Base-by-base conservation (phyloP, 139 green algal species). In the Haematococcus sp. region DNA sequence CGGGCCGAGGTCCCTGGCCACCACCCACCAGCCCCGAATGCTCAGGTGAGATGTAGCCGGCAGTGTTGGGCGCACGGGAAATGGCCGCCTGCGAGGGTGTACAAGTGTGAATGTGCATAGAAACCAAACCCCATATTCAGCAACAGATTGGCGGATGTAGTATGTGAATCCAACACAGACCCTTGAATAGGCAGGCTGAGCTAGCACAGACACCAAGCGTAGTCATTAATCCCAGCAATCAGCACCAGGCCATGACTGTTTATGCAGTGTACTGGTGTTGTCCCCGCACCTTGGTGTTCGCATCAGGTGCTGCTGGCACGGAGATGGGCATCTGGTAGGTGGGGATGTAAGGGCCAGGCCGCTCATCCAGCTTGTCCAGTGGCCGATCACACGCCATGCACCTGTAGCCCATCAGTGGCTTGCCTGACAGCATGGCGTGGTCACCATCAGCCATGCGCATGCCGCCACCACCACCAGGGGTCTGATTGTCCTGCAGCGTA, bases 331-430 rank as follows among this genome's bases (percentile, higher is more conserved):
- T 75, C 60, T 80, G 73, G 32, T 79, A 46, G 25, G 76, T 84
- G 9, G 83, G 82, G 25, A 88, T 68, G 73, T 86, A 64, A 9
- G 85, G 83, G 16, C 85, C 85, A 4, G 74, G 72, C 34, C 33
- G 35, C 1, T 74, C 34, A 34, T 88, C 75, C 68, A 90, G 77
- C 63, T 80, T 82, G 1, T 85, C 80, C 30, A 90, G 73, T 16
- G 85, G 85, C 59, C 86, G 78, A 68, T 91, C 86, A 61, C 86
- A 91, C 15, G 83, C 81, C 78, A 89, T 83, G 60, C 84, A 89
- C 20, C 56, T 67, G 77, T 80, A 80, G 4, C 78, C 73, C 68
- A 77, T 34, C n/a, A 81, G 31, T 1, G 86, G 83, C 54, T 86
- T 86, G 19, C 74, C 73, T 2, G 81, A 71, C 35, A 91, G 78